Base-by-base conservation (phyloP, 352 stramenopile genomes). In the Globisporangium iwayamae region DNA sequence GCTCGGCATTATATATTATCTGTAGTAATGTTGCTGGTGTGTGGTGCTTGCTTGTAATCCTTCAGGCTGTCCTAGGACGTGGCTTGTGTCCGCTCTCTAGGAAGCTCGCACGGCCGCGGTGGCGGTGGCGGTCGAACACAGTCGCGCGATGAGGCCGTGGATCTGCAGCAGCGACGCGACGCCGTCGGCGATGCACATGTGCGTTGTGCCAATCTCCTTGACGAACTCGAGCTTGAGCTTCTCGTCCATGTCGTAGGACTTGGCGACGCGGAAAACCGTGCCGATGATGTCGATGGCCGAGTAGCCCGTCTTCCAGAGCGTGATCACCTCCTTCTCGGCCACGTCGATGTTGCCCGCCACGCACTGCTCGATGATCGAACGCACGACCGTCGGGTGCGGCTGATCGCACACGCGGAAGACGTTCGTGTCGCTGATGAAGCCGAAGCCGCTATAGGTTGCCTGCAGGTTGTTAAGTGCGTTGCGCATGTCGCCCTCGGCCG, bases 381-480 rank as follows among this genome's bases (percentile, higher is more conserved):
- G 76, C 56, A 94, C 79, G 13, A 89, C 72, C 0, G 81, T 87
- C 20, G 98, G 98, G 75, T 99, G 98, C 8, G 98, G 98, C 73
- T 98, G 92, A 63, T 98, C 94, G 70, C 94, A 98, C 2, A 98
- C 86, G 70, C 97, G 97, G 76, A 98, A 98, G 7, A 99, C 96
- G 66, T 98, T 98, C 34, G 76, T 84, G 73, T 99, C 89, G 69
- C 91, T 98, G n/a, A 99, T 89, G 66, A 96, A 91, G 41, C 87
- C 90, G 68, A 99, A 99, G 16, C 96, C 96, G 65, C 83, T 96
- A 65, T 91, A 73, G 13, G 97, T 99, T n/a, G 96, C 92, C 81
- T 99, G 98, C 9, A 99, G 79, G 76, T 99, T 99, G 82, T 99
- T 99, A 51, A 99, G 80, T 39, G 97, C 97, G 75, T 99, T 98